A percentile compares a stretch with the other conserved stretches of the same genome.
Conservation (phyloP, 768 basidiomycete species). For the Russula earlei region DNA sequence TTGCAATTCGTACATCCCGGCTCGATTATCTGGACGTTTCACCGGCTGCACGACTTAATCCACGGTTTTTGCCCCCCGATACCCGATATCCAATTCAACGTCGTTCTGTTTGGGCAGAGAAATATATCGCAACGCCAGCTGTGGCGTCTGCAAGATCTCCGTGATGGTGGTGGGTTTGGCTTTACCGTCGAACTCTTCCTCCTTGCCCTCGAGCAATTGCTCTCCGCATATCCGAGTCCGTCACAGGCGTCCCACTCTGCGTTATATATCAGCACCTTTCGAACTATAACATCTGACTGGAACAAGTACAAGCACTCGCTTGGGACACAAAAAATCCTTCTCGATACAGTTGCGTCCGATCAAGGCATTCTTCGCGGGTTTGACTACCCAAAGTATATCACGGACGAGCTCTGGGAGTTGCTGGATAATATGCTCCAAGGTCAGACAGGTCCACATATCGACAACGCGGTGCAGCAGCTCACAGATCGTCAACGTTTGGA, state of each 20-base stretch:
- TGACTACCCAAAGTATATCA: neutral
- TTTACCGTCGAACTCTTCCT: conserved; percentile 9
- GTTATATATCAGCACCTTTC: neutral
- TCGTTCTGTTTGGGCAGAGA: neutral
- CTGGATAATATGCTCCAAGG: neutral
- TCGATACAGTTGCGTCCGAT: neutral
- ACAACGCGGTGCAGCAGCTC: neutral
- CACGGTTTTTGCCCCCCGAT: neutral
- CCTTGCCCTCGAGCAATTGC: neutral
- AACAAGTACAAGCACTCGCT: neutral
- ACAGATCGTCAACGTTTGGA: no score
- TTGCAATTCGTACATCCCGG: no score
- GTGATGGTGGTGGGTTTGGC: neutral
- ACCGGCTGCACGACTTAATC: no score
- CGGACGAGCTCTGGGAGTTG: neutral
- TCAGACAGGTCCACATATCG: neutral
- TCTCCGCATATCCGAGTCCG: no score
- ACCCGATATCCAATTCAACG: no score
- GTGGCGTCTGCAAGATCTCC: neutral
- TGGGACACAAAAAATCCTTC: neutral
- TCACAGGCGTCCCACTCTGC: no score
- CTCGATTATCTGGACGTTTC: no score
- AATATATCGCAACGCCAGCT: neutral
- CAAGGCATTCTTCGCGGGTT: neutral
- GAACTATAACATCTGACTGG: neutral